phyloP scores from a whole-genome alignment of 768 basidiomycete genomes.

The Trametopsis cervina region DNA sequence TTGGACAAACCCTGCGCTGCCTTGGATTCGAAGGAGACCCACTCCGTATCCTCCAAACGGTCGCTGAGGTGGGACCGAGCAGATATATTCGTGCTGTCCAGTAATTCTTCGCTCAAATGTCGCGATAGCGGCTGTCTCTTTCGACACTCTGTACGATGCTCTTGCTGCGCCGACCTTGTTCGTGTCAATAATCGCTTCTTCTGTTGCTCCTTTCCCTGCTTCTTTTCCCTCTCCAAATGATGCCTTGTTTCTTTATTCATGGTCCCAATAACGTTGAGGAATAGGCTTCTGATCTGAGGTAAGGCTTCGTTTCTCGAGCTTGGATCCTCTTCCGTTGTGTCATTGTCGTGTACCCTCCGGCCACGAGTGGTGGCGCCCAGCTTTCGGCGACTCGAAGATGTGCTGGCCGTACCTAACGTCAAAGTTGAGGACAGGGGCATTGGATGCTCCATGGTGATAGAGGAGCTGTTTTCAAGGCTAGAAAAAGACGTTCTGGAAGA shows the following conservation, averaged over 20 bases:
- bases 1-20: too few relatives aligned
- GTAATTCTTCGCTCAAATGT: background rate
- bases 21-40: too few relatives aligned
- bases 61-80: background rate
- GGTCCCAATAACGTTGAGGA: background rate
- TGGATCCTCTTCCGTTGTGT: too few relatives aligned
- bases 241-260: background rate
- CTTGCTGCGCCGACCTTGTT: background rate
- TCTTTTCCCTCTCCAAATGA: background rate
- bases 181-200: background rate
- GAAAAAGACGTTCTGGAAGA: too few relatives aligned
- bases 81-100: background rate
- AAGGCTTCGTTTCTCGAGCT: background rate
- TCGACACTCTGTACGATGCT: background rate
- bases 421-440: too few relatives aligned
- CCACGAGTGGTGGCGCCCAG: too few relatives aligned
- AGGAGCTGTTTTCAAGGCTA: too few relatives aligned
- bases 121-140: background rate
- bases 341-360: too few relatives aligned
- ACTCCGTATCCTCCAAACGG: background rate
- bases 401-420: too few relatives aligned
- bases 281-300: background rate
- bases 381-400: too few relatives aligned
- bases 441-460: too few relatives aligned
- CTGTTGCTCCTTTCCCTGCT: background rate